These are phyloP conservation scores for Boletellus emodensis DNA, from an alignment of 768 basidiomycete genomes.

Conservation along the genomic window DNA sequence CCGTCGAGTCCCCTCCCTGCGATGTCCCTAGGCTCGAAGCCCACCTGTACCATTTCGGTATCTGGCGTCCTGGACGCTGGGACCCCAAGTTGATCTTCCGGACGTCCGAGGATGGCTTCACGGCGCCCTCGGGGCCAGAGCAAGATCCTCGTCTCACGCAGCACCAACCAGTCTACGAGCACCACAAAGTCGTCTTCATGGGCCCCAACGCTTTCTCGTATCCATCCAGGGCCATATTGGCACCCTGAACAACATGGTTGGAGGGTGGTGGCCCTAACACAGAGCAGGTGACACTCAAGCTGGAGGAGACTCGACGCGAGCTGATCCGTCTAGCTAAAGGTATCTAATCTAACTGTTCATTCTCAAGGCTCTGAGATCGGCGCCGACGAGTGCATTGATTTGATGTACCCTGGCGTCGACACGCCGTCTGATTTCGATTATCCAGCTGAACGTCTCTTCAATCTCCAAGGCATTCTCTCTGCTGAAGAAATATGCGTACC, in stretches of 20 bases:
- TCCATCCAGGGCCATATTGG: slow-evolving; percentile 26
- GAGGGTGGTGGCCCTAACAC: neutral
- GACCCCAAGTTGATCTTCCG: too few relatives aligned
- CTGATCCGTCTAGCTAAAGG: slow-evolving; percentile 8
- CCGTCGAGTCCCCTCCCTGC: too few relatives aligned
- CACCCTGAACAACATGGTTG: neutral
- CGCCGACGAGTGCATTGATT: neutral
- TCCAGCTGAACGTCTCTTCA: neutral
- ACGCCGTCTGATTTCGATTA: neutral
- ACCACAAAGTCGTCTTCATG: slow-evolving; percentile 37
- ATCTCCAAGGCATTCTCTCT: slow-evolving; percentile 5
- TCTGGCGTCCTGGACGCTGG: too few relatives aligned
- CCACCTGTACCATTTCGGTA: too few relatives aligned
- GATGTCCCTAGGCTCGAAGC: too few relatives aligned
- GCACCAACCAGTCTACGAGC: too few relatives aligned
- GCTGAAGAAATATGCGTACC: slow-evolving; percentile 19
- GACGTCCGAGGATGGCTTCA: too few relatives aligned
- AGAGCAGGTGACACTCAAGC: neutral
- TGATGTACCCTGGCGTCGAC: neutral
- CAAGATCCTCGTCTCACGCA: too few relatives aligned
- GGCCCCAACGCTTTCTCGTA: slow-evolving; percentile 29
- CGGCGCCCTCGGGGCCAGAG: too few relatives aligned
- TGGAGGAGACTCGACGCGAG: too few relatives aligned
- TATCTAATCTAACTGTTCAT: neutral
- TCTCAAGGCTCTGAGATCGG: neutral